Evolutionary conservation across 352 stramenopile genomes (phyloP), one percentile per base, ranked within the genome.

Genomic region (Pythium inflatum): DNA sequence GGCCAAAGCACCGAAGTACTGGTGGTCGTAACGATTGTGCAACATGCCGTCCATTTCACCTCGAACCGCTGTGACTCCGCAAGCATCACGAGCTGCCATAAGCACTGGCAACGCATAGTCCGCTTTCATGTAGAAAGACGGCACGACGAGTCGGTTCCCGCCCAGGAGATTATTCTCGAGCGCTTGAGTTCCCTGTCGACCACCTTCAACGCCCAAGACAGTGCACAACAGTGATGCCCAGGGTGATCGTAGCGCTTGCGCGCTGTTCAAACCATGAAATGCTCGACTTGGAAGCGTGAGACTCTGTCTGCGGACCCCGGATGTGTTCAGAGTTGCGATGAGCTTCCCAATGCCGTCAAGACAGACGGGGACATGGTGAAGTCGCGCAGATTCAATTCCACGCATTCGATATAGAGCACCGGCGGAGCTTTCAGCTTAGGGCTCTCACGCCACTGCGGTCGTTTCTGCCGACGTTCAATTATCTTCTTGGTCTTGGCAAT

Each of bases 361-460:
- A 61, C 53, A 11, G 53, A 61, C 24, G 53, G 53, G 41, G 46
- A 49, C 2, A 61, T n/a, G 5, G 53, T 61, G n/a, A 48, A 61
- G n/a, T 30, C 53, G n/a, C 53, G 33, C 53, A 61, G 36, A 49
- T 61, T 34, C 6, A 61, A 16, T 8, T 61, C 53, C 1, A 61
- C 6, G 48, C 53, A 31, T 34, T 61, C 53, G 33, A 61, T 18
- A 11, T 46, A 22, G 20, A 61, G 18, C 18, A 49, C 22, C 1
- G 53, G 53, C 9, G 53, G 53, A 4, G 53, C 53, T 18, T 22
- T 46, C 12, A 61, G 33, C 22, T 24, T 20, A 1, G 53, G 53
- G 14, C n/a, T 36, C 12, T 2, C n/a, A 5, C 36, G 53, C 25
- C 33, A 49, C 11, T 58, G 50, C 24, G 27, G 50, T 9, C 50